These are phyloP conservation scores for Xylaria longipes DNA, from an alignment of 495 filamentous ascomycete species.

Conservation along the genomic window DNA sequence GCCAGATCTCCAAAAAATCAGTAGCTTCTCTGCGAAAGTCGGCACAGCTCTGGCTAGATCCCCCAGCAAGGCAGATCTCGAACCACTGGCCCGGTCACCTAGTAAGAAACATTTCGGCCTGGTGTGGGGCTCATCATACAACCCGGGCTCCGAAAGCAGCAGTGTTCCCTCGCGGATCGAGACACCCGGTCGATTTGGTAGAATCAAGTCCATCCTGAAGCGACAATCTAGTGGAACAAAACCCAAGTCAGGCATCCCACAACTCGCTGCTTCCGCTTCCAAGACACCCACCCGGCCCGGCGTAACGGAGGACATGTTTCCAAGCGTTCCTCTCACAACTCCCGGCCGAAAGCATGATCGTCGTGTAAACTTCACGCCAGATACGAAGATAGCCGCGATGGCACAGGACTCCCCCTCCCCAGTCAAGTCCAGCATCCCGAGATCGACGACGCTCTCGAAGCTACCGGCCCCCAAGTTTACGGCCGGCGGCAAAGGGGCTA, in stretches of 20 bases:
- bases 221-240: constrained; percentile 45
- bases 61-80: constrained; percentile 28
- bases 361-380: constrained; percentile 56
- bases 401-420: constrained; percentile 55
- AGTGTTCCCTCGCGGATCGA: constrained; percentile 36
- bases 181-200: constrained; percentile 54
- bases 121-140: constrained; percentile 21
- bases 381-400: constrained; percentile 44
- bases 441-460: constrained; percentile 43
- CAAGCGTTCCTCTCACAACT: constrained; percentile 53
- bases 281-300: constrained; percentile 49
- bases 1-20: constrained; percentile 38
- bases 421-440: constrained; percentile 53
- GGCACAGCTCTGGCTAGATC: constrained; percentile 25
- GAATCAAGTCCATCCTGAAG: constrained; percentile 59
- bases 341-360: constrained; percentile 53
- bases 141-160: constrained; percentile 20
- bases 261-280: constrained; percentile 42
- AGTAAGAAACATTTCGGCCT: constrained; percentile 41
- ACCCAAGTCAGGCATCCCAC: constrained; percentile 45
- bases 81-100: constrained; percentile 38
- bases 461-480: constrained; percentile 30
- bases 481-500: constrained; percentile 27
- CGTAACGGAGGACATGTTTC: constrained; percentile 50
- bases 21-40: constrained; percentile 48